Conservation (phyloP, 192 early-diverging fungal species). For the Glomus cerebriforme region DNA sequence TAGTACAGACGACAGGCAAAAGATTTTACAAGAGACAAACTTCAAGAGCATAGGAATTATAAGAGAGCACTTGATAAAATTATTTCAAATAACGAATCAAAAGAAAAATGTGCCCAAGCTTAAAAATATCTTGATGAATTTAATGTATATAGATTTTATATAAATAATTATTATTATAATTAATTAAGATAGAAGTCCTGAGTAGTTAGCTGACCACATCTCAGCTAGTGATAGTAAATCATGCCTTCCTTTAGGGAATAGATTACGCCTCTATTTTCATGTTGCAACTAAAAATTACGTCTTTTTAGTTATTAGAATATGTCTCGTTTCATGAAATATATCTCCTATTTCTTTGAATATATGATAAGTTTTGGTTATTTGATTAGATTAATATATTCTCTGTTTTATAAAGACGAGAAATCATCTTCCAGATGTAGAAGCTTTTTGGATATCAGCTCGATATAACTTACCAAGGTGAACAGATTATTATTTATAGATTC, state of each 20-base stretch:
- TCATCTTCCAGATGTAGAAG: slow-evolving; percentile 1
- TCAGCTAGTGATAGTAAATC: slow-evolving; percentile 22
- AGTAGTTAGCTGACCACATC: slow-evolving; percentile 22
- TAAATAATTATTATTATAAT: slow-evolving; percentile 20
- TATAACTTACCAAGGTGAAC: slow-evolving; percentile 21
- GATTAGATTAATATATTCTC: slow-evolving; percentile 5
- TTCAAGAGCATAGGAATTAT: slow-evolving; percentile 20
- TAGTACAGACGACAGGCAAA: slow-evolving; percentile 16
- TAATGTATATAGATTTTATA: slow-evolving; percentile 23
- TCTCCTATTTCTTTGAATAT: slow-evolving; percentile 9
- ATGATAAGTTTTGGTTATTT: slow-evolving; percentile 18
- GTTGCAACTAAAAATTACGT: slow-evolving; percentile 27
- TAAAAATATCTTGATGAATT: slow-evolving; percentile 13
- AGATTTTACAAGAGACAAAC: slow-evolving; percentile 23
- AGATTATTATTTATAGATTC: slow-evolving; percentile 22
- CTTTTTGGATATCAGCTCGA: slow-evolving; percentile 22
- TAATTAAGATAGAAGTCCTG: slow-evolving; percentile 25
- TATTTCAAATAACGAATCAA: slow-evolving; percentile 28
- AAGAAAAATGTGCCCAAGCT: slow-evolving; percentile 18
- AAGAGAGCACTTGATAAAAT: slow-evolving; percentile 13
- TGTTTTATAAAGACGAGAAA: slow-evolving; percentile 26
- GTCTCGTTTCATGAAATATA: slow-evolving; percentile 31
- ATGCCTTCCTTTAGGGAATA: slow-evolving; percentile 22
- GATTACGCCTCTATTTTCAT: slow-evolving; percentile 25
- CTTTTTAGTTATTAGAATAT: slow-evolving; percentile 32